Conservation (phyloP, 306 rosid species). For the Lupinus albus region DNA sequence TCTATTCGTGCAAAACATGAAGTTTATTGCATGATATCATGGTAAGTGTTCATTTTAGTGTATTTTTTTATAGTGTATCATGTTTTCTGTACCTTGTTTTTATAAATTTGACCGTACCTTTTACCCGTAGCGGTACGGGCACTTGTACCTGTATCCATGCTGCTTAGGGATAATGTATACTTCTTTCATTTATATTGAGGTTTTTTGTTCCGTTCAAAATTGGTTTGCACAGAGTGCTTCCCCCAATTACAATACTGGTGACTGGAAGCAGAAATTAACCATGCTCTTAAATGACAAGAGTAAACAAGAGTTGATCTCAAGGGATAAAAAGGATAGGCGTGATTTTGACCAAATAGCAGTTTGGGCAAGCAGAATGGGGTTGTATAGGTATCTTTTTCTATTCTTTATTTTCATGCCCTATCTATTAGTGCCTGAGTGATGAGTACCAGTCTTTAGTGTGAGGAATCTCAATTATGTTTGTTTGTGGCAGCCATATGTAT, state of each 20-base stretch:
- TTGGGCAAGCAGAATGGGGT: conserved; percentile 80
- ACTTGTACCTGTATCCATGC: no score
- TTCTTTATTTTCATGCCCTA: neutral
- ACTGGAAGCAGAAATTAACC: conserved; percentile 66
- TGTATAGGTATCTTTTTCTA: conserved; percentile 61
- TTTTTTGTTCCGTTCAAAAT: conserved; percentile 15
- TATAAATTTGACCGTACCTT: no score
- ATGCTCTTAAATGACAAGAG: conserved; percentile 63
- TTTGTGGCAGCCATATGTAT: conserved; percentile 80
- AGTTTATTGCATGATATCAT: no score
- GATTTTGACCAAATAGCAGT: conserved; percentile 73
- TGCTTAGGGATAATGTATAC: neutral
- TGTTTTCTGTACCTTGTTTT: no score
- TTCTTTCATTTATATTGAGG: neutral
- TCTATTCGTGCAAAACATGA: no score
- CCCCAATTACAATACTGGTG: conserved; percentile 42
- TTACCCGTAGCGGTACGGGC: no score
- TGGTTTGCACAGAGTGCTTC: conserved; percentile 55
- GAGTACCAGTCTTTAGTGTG: conserved; percentile 19
- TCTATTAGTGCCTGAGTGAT: conserved; percentile 6
- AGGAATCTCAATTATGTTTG: conserved; percentile 36
- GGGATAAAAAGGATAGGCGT: conserved; percentile 85
- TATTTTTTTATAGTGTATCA: no score
- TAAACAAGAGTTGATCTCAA: conserved; percentile 73
- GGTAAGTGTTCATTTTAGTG: no score